These are phyloP conservation scores for Mallotus japonicus DNA, from an alignment of 441 rosid genomes.

Conservation along the genomic window DNA sequence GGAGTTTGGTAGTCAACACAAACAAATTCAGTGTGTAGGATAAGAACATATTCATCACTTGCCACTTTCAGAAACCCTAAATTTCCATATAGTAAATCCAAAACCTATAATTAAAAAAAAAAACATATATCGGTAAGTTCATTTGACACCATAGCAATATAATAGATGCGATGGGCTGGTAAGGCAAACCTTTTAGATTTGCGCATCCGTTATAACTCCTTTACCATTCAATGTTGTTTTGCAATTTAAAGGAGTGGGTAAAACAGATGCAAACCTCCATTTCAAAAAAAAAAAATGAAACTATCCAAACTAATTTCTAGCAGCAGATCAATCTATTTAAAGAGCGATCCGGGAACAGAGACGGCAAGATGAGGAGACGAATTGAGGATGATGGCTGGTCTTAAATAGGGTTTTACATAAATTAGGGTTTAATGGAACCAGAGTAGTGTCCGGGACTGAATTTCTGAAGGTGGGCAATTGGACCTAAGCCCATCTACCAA, in stretches of 20 bases:
- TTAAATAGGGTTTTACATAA: constrained; percentile 10
- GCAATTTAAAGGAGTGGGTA: constrained; percentile 38
- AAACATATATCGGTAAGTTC: constrained; percentile 37
- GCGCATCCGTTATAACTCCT: constrained; percentile 53
- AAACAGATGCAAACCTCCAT: constrained; percentile 38
- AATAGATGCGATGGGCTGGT: constrained; percentile 50
- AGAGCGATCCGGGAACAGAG: too few species aligned
- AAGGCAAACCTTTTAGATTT: constrained; percentile 43
- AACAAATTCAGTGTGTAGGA: constrained; percentile 37
- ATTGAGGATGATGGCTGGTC: not conserved
- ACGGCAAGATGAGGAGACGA: not conserved
- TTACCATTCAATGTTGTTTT: constrained; percentile 14
- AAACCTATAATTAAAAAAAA: not conserved
- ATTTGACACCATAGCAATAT: constrained; percentile 59
- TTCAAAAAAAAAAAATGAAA: too few species aligned
- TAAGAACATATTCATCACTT: constrained; percentile 38
- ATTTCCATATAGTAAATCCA: not conserved
- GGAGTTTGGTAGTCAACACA: constrained; percentile 38
- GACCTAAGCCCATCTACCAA: not conserved
- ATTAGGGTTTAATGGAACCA: constrained; percentile 6
- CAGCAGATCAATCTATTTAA: too few species aligned
- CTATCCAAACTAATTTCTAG: too few species aligned
- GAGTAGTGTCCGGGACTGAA: not conserved
- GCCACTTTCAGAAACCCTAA: constrained; percentile 22
- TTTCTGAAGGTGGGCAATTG: too few species aligned